Base-by-base conservation (phyloP, 1,139 yeast genomes). In the Wickerhamomyces sp. region DNA sequence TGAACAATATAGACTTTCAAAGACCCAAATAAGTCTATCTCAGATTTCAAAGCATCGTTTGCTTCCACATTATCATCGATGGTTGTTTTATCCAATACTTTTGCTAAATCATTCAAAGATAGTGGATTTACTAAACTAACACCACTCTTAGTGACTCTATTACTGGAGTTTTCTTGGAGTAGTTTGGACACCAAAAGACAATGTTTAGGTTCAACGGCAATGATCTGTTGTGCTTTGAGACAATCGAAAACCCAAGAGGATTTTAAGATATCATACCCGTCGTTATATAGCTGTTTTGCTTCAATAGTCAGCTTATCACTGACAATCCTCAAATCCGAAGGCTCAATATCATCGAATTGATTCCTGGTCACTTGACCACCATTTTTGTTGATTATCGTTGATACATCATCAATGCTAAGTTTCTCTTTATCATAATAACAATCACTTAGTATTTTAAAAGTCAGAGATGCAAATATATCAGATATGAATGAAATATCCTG, bases 191-290 rank as follows among this genome's bases (percentile, higher is more conserved):
- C 74, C 29, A 45, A 44, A 34, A 74, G 69, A 28, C 82, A 63
- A 52, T 85, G 78, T 9, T 60, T 54, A 0, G 87, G 83, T 49
- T 87, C 95, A 10, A 83, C 50, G 1, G 72, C 73, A 1, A 87
- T 59, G 3, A 80, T 40, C 2, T 54, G 46, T 0, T 61, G 52
- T 17, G 67, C 59, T 13, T 61, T 52, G 3, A 86, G 63, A 51
- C 95, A 78, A 47, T 85, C 89, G 34, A 77, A 64, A 7, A 88
- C 58, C 95, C 96, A 92, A 16, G 61, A 60, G 1, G 95, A 90
- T 39, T 63, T 70, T 7, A 88, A 55, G 1, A 90, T 67, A 51
- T 82, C 87, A 48, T 68, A 72, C 0, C 81, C 81, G 27, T 67
- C 56, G 5, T 66, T 58, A 4, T 67, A 54, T 37, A 78, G 60